A percentile compares a stretch with the other conserved stretches of the same genome.
Conservation (phyloP, 352 stramenopile species). For the Pythium coloratum region DNA sequence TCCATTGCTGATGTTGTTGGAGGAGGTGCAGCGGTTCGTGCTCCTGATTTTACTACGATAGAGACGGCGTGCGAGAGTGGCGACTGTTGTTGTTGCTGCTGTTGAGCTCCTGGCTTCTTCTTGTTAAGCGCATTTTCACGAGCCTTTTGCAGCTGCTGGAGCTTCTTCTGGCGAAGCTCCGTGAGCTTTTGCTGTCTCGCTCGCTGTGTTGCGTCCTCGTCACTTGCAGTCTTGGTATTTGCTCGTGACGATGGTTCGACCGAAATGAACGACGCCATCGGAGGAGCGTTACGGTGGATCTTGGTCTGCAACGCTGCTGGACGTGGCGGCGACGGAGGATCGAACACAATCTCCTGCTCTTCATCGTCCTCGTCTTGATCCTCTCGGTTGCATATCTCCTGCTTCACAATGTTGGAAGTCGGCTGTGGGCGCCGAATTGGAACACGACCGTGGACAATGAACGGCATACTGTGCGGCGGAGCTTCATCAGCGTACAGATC, state of each 20-base stretch:
- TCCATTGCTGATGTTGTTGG: not conserved
- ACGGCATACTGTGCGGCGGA: not conserved
- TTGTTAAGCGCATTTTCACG: slow-evolving; percentile 41
- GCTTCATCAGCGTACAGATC: not conserved
- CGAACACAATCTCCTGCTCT: not conserved
- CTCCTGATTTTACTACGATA: not conserved
- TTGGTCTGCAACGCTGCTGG: not conserved
- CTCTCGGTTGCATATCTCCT: not conserved
- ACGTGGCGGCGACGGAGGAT: not conserved
- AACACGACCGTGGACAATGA: slow-evolving; percentile 36
- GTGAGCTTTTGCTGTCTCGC: slow-evolving; percentile 37
- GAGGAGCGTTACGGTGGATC: not conserved
- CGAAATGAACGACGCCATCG: slow-evolving; percentile 9
- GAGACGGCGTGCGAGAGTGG: not conserved
- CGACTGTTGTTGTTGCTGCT: slow-evolving; percentile 16
- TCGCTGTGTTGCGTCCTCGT: slow-evolving; percentile 10
- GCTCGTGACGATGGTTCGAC: not conserved
- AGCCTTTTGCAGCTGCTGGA: slow-evolving; percentile 57
- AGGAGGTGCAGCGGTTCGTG: not conserved
- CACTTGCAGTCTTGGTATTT: not conserved
- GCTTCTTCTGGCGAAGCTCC: slow-evolving; percentile 59
- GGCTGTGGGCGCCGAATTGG: slow-evolving; percentile 30
- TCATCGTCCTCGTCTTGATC: not conserved
- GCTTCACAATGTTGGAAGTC: not conserved
- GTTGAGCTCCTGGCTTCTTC: slow-evolving; percentile 23